phyloP scores from a whole-genome alignment of 192 early-diverging fungal genomes.

The Funneliformis mosseae region DNA sequence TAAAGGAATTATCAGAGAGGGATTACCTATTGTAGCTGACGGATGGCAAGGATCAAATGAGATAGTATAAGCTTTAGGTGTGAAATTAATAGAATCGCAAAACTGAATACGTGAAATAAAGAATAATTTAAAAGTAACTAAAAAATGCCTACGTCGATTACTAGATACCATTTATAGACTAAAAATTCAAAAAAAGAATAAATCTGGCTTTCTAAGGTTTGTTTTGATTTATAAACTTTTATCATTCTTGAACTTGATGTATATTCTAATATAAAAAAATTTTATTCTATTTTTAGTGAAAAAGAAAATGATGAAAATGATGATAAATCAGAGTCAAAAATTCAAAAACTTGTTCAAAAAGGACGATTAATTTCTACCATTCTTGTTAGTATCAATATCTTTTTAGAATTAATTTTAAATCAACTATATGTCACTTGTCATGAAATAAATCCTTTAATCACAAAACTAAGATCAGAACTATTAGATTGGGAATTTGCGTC shows the following conservation, averaged over 20 bases:
- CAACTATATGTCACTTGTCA: not conserved
- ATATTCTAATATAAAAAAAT: not conserved
- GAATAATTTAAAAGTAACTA: not conserved
- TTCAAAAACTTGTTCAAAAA: not conserved
- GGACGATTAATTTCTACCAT: not conserved
- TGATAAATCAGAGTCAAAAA: not conserved
- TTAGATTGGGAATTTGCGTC: not conserved
- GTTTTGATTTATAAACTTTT: not conserved
- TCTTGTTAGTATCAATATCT: constrained; percentile 5
- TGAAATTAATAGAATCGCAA: constrained; percentile 15
- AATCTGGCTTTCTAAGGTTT: not conserved
- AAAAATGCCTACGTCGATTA: not conserved
- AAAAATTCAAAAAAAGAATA: not conserved
- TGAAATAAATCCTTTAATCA: not conserved
- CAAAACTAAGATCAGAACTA: not conserved
- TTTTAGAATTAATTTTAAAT: constrained; percentile 10
- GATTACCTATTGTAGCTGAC: not conserved
- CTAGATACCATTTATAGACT: not conserved
- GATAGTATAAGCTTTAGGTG: not conserved
- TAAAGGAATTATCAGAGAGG: constrained; percentile 2
- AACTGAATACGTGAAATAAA: not conserved
- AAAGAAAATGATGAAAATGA: not conserved
- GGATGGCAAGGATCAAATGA: not conserved
- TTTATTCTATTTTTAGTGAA: not conserved
- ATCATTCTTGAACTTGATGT: no score